Percentiles rank a stretch among this genome's conserved stretches.
phyloP scores from a whole-genome alignment of 176 grass and related monocot species.

The Rhynchospora pubera region DNA sequence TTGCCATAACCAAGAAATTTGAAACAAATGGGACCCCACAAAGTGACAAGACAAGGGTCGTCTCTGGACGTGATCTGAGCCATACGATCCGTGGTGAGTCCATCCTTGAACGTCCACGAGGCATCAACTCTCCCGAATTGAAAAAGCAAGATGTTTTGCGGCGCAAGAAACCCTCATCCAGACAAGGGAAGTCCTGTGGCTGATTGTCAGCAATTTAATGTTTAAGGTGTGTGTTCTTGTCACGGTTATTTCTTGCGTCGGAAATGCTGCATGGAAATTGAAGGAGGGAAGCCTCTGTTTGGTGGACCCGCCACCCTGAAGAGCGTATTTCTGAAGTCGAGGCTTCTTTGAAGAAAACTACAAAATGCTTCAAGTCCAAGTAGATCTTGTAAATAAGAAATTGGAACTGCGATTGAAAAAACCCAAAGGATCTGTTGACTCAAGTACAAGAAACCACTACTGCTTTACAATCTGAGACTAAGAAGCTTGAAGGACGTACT shows the following conservation, averaged over 20 bases:
- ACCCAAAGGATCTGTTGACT: slow-evolving; percentile 24
- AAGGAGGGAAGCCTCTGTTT: slow-evolving; percentile 17
- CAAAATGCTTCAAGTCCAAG: slow-evolving; percentile 59
- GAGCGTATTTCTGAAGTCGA: slow-evolving; percentile 53
- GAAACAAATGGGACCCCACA: slow-evolving; percentile 31
- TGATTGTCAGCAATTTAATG: slow-evolving; percentile 3
- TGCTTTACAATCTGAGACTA: slow-evolving; percentile 33
- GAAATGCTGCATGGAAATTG: slow-evolving; percentile 8
- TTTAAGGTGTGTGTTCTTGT: not conserved
- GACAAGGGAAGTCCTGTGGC: not conserved
- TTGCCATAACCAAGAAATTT: slow-evolving; percentile 38
- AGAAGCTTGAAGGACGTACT: slow-evolving; percentile 34
- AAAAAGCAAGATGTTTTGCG: not conserved
- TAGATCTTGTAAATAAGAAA: slow-evolving; percentile 82
- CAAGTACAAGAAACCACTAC: slow-evolving; percentile 54
- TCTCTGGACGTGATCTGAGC: slow-evolving; percentile 37
- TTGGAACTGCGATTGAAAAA: slow-evolving; percentile 42
- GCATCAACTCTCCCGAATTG: not conserved
- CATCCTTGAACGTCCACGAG: slow-evolving; percentile 9
- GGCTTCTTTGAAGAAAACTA: slow-evolving; percentile 44
- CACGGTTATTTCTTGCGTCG: slow-evolving; percentile 16
- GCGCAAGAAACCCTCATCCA: slow-evolving; percentile 16
- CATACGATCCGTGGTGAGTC: slow-evolving; percentile 50
- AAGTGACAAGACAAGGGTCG: slow-evolving; percentile 29
- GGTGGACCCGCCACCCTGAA: slow-evolving; percentile 16